Conservation (phyloP, 129 eudicot genomes). For the Centaurea solstitialis region DNA sequence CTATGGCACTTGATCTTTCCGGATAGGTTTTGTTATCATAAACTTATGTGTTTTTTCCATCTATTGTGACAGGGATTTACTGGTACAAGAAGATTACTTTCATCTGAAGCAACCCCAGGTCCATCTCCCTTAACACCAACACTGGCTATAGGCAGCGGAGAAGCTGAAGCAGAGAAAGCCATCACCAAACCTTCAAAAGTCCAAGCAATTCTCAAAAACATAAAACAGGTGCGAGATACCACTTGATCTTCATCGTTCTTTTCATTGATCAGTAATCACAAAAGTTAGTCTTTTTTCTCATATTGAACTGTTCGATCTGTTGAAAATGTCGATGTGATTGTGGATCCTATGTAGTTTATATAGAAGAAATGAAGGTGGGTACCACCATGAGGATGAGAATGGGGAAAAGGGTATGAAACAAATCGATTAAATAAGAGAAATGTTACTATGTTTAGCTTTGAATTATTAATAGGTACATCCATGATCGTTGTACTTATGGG, state of each 20-base stretch:
- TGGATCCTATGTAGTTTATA: not conserved
- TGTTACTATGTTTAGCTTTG: not conserved
- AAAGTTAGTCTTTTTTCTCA: not conserved
- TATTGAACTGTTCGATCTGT: not conserved
- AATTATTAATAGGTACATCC: not conserved
- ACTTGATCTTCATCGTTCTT: constrained; percentile 11
- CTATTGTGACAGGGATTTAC: constrained; percentile 63
- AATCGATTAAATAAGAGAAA: not conserved
- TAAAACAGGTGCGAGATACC: constrained; percentile 64
- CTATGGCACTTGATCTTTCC: not conserved
- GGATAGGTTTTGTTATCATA: not conserved
- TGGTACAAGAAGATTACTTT: constrained; percentile 68
- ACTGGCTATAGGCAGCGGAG: constrained; percentile 60
- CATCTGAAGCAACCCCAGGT: constrained; percentile 70
- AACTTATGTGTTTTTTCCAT: constrained; percentile 2
- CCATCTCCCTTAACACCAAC: constrained; percentile 80
- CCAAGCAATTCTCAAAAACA: constrained; percentile 79
- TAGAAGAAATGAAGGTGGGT: not conserved
- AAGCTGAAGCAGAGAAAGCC: constrained; percentile 65
- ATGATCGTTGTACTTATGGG: not conserved
- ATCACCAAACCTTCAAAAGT: constrained; percentile 68
- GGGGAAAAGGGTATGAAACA: not conserved
- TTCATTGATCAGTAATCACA: constrained; percentile 3
- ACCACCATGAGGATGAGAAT: not conserved
- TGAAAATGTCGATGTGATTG: not conserved